These are phyloP conservation scores for Reutealis trisperma DNA, from an alignment of 345 rosid species.

Conservation along the genomic window DNA sequence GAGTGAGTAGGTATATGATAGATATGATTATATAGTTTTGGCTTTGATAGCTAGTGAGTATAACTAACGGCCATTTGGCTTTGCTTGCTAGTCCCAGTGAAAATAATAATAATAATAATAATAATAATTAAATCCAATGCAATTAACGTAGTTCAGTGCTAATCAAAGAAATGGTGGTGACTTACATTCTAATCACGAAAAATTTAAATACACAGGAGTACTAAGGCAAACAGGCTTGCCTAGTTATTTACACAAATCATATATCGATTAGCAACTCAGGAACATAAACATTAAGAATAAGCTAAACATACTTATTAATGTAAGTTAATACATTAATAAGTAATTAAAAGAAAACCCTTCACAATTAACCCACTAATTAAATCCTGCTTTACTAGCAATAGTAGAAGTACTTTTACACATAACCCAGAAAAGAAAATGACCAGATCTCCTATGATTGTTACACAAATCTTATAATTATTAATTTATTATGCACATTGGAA, in stretches of 20 bases:
- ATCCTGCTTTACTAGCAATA: background rate
- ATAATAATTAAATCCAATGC: no score
- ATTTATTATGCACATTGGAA: constrained; percentile 42
- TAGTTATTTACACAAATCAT: constrained; percentile 11
- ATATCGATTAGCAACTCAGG: background rate
- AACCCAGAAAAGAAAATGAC: background rate
- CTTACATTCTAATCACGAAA: background rate
- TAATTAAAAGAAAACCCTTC: background rate
- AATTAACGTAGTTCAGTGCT: no score
- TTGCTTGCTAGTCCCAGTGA: no score
- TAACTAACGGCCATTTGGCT: no score
- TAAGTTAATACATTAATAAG: no score
- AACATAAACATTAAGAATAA: background rate
- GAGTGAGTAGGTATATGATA: no score
- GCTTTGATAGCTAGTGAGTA: no score
- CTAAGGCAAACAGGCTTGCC: constrained; percentile 17
- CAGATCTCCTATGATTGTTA: background rate
- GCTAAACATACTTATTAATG: background rate
- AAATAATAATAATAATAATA: no score
- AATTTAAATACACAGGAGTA: background rate
- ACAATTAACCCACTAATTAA: background rate
- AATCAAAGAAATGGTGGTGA: background rate
- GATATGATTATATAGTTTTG: no score
- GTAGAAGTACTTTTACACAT: background rate
- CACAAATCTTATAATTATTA: background rate